phyloP scores from a whole-genome alignment of 805 yeast species.

The Tetrapisispora phaffii region DNA sequence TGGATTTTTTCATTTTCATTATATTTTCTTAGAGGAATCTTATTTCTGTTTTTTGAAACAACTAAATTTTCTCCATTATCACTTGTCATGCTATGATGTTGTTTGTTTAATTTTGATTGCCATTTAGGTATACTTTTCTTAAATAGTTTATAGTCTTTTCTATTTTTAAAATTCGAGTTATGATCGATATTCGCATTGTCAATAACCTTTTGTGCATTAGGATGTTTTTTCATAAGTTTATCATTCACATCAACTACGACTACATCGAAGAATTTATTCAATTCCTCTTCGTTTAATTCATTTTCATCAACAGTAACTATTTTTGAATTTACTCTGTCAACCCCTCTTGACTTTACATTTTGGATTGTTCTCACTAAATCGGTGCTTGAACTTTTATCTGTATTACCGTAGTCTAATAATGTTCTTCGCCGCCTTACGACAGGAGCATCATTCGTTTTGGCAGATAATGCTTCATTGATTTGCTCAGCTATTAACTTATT shows the following conservation, averaged over 20 bases:
- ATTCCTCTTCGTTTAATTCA: conserved; percentile 26
- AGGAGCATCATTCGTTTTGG: background rate
- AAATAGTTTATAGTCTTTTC: conserved; percentile 36
- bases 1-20: conserved; percentile 3
- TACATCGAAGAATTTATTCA: conserved; percentile 25
- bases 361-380: conserved; percentile 27
- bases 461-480: background rate
- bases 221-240: conserved; percentile 6
- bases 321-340: conserved; percentile 18
- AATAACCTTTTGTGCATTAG: background rate
- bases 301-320: conserved; percentile 19
- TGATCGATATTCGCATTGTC: background rate
- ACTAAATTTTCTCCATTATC: background rate
- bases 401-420: background rate
- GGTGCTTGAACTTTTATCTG: background rate
- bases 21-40: conserved; percentile 24
- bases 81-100: background rate
- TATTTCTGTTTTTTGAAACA: conserved; percentile 15
- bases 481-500: background rate
- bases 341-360: conserved; percentile 25
- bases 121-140: conserved; percentile 24
- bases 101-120: background rate
- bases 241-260: conserved; percentile 29
- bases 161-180: conserved; percentile 20
- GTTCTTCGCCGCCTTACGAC: background rate